These are phyloP conservation scores for Alternaria postmessia DNA, from an alignment of 2,329 filamentous ascomycete genomes.

Conservation along the genomic window DNA sequence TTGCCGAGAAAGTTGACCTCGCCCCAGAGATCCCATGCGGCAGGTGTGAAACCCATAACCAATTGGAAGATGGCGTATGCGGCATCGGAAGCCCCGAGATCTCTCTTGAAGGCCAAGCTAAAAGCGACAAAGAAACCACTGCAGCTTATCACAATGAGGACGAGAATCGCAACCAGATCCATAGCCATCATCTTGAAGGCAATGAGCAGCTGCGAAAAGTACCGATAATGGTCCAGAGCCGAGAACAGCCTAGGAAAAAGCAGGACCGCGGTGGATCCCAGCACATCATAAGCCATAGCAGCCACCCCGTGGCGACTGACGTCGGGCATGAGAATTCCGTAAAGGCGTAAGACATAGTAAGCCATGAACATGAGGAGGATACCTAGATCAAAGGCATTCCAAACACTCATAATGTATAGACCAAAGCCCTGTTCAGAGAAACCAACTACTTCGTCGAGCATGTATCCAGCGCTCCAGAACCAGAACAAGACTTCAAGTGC, in stretches of 20 bases:
- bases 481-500: conserved; percentile 88
- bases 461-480: conserved; percentile 97
- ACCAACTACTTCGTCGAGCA: conserved; percentile 94
- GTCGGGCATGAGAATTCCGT: conserved; percentile 84
- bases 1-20: conserved; percentile 82
- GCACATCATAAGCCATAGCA: conserved; percentile 89
- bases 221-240: conserved; percentile 91
- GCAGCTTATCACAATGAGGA: conserved; percentile 85
- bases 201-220: conserved; percentile 93
- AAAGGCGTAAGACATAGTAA: conserved; percentile 89
- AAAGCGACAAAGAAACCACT: conserved; percentile 97
- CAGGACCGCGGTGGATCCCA: conserved; percentile 88
- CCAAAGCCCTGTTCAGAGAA: conserved; percentile 98
- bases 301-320: conserved; percentile 73
- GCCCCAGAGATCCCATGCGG: conserved; percentile 90
- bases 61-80: conserved; percentile 93
- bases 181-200: conserved; percentile 94
- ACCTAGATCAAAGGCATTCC: conserved; percentile 94
- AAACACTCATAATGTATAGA: conserved; percentile 96
- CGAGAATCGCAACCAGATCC: conserved; percentile 83
- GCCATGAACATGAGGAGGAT: conserved; percentile 85
- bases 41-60: conserved; percentile 93
- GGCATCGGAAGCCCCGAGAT: conserved; percentile 75
- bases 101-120: conserved; percentile 76
- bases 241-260: conserved; percentile 92